Conservation (phyloP, 768 basidiomycete species). For the Tephrocybe sp. region DNA sequence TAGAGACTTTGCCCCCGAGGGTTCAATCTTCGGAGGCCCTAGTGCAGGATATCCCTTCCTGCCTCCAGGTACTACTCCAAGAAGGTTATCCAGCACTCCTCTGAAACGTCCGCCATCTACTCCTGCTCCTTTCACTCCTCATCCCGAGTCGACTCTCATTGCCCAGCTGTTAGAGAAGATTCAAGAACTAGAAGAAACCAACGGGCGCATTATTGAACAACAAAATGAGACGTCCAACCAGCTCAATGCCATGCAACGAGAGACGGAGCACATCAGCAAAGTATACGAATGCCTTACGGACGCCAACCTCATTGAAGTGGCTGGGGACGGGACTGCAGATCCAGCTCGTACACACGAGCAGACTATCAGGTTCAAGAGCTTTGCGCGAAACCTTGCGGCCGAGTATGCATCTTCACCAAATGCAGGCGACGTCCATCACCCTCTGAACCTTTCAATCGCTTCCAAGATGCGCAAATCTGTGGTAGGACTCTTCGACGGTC, state of each 20-base stretch:
- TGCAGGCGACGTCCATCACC: constrained; percentile 6
- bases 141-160: constrained; percentile 56
- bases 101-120: constrained; percentile 12
- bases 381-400: constrained; percentile 39
- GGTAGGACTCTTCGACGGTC: constrained; percentile 57
- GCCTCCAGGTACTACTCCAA: constrained; percentile 22
- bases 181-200: constrained; percentile 72
- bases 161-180: constrained; percentile 73
- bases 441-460: constrained; percentile 14
- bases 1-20: constrained; percentile 62
- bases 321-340: constrained; percentile 31
- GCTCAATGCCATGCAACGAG: constrained; percentile 66
- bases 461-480: constrained; percentile 49
- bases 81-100: constrained; percentile 14
- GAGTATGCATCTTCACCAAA: constrained; percentile 23
- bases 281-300: constrained; percentile 69
- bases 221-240: constrained; percentile 61
- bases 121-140: constrained; percentile 14
- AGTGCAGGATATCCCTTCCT: constrained; percentile 28
- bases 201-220: constrained; percentile 60
- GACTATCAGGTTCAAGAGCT: constrained; percentile 49
- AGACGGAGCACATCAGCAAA: constrained; percentile 66
- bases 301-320: constrained; percentile 47
- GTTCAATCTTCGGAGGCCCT: constrained; percentile 38
- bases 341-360: constrained; percentile 24